phyloP scores from a whole-genome alignment of 1,284 basidiomycete species.

The Mycosarcoma mackinlayi region DNA sequence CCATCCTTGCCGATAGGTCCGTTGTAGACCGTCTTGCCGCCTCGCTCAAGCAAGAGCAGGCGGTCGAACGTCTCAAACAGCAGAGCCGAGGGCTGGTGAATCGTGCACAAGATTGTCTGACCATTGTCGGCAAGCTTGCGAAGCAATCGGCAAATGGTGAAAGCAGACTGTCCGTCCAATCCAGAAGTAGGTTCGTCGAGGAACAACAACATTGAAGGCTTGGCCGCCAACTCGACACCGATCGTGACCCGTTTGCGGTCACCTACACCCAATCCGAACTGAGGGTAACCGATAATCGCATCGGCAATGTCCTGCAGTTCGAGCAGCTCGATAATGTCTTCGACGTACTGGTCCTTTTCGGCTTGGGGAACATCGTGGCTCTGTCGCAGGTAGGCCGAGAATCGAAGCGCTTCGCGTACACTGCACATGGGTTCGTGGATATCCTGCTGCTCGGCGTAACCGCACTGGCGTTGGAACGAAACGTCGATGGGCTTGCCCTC shows the following conservation, averaged over 20 bases:
- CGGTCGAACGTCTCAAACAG: conserved; percentile 77
- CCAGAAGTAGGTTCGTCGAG: conserved; percentile 75
- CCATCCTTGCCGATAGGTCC: conserved; percentile 73
- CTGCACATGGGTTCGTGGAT: conserved; percentile 82
- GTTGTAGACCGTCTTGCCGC: conserved; percentile 72
- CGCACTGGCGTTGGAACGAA: conserved; percentile 78
- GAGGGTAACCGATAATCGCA: conserved; percentile 74
- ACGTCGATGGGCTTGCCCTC: conserved; percentile 78
- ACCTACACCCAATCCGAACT: conserved; percentile 72
- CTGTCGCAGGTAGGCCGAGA: conserved; percentile 85
- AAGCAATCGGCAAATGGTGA: conserved; percentile 83
- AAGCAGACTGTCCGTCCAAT: conserved; percentile 87
- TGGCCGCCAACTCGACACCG: conserved; percentile 81
- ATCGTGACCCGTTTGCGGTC: conserved; percentile 79
- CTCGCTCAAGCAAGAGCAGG: conserved; percentile 69
- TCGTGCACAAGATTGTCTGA: conserved; percentile 73
- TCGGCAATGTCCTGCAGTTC: conserved; percentile 79
- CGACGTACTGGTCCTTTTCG: conserved; percentile 85
- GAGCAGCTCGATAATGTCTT: conserved; percentile 81
- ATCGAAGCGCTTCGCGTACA: conserved; percentile 84
- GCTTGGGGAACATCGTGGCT: conserved; percentile 75
- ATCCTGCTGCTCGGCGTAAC: conserved; percentile 82
- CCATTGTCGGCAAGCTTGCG: conserved; percentile 84
- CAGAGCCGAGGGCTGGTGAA: conserved; percentile 78
- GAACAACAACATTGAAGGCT: conserved; percentile 77